A percentile compares a stretch with the other conserved stretches of the same genome.
These are phyloP conservation scores for Aspergillus conjunctus DNA, from an alignment of 495 filamentous ascomycete species.

Conservation along the genomic window DNA sequence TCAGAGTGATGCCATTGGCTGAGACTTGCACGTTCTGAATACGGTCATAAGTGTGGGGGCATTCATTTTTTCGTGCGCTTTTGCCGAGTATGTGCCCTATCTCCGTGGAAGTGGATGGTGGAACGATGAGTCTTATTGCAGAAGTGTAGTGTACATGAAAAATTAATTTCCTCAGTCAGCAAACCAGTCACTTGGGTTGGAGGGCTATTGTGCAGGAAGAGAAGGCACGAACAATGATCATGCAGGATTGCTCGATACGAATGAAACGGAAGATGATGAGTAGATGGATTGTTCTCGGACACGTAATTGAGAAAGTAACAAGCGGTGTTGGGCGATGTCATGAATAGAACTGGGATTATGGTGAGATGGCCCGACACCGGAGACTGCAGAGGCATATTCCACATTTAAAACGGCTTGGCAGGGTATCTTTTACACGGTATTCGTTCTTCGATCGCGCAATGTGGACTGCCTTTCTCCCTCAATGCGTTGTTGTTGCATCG, in stretches of 20 bases:
- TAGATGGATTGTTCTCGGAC: not conserved
- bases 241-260: not conserved
- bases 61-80: constrained; percentile 45
- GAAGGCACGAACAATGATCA: constrained; percentile 4
- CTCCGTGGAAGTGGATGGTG: not conserved
- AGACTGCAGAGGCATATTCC: not conserved
- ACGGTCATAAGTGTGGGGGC: constrained; percentile 64
- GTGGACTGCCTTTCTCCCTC: not conserved
- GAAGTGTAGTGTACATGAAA: constrained; percentile 22
- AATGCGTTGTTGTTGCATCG: not conserved
- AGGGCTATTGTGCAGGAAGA: constrained; percentile 20
- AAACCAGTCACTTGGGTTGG: constrained; percentile 27
- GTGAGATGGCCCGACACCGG: not conserved
- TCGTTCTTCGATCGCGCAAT: not conserved
- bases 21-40: constrained; percentile 74
- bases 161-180: constrained; percentile 26
- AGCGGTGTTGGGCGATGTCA: not conserved
- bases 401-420: not conserved
- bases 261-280: not conserved
- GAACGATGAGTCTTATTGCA: not conserved
- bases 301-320: not conserved
- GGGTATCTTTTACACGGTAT: not conserved
- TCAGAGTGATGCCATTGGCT: constrained; percentile 63
- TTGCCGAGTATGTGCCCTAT: constrained; percentile 16
- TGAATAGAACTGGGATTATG: not conserved